A percentile compares a stretch with the other conserved stretches of the same genome.
Evolutionary conservation across 352 stramenopile species (phyloP).

Genomic region (Pythium monospermum): DNA sequence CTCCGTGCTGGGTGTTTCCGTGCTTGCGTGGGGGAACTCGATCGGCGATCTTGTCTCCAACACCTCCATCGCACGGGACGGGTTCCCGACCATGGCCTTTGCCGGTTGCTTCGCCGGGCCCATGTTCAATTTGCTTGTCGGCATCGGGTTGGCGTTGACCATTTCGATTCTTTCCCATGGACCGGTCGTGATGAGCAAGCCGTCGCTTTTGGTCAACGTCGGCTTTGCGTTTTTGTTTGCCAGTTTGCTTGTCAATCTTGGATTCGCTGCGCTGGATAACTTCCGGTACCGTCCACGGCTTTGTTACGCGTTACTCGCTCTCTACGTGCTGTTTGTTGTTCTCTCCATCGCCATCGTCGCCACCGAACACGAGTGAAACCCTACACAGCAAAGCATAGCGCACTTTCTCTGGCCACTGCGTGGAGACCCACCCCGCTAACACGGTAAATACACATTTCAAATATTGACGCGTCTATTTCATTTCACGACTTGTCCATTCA

Average conservation of each 20-base stretch:
- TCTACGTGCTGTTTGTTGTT: slow-evolving; percentile 64
- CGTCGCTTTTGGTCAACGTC: slow-evolving; percentile 58
- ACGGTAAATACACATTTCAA: no score
- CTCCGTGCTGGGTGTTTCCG: slow-evolving; percentile 70
- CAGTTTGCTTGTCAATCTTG: slow-evolving; percentile 67
- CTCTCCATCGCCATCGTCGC: slow-evolving; percentile 56
- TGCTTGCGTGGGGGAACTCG: slow-evolving; percentile 76
- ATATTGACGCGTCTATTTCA: no score
- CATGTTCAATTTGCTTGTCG: slow-evolving; percentile 78
- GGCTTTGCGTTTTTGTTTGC: slow-evolving; percentile 60
- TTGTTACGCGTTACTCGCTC: slow-evolving; percentile 48
- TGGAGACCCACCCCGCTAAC: no score
- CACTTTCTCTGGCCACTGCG: no score
- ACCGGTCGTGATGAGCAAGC: slow-evolving; percentile 45
- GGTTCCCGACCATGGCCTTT: slow-evolving; percentile 81
- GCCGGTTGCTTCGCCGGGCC: slow-evolving; percentile 76
- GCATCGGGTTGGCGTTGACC: slow-evolving; percentile 60
- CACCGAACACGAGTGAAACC: slow-evolving; percentile 5
- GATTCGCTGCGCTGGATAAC: slow-evolving; percentile 38
- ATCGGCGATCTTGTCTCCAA: slow-evolving; percentile 78
- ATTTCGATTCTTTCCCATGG: slow-evolving; percentile 52
- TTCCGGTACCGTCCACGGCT: slow-evolving; percentile 58
- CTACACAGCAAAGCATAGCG: background rate
- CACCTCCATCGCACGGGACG: slow-evolving; percentile 70
- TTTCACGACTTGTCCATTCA: slow-evolving; percentile 43